Evolutionary conservation across 2,329 filamentous ascomycete genomes (phyloP).

Genomic region (Sclerotinia subarctica): DNA sequence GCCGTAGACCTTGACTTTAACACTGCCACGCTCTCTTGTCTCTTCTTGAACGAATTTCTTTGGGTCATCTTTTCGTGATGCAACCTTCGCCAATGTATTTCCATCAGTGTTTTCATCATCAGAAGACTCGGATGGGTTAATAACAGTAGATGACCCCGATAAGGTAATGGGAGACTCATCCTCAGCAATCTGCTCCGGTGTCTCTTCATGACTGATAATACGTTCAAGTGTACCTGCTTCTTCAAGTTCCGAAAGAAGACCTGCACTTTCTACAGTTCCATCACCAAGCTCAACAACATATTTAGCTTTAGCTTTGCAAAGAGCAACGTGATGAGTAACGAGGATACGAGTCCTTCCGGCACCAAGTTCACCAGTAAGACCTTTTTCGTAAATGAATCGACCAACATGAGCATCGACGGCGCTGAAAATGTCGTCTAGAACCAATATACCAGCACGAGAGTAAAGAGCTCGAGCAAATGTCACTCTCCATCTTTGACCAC

Average conservation of each 20-base stretch:
- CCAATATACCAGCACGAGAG: constrained; percentile 70
- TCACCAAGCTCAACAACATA: constrained; percentile 72
- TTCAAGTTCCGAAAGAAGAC: constrained; percentile 62
- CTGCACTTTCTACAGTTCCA: constrained; percentile 62
- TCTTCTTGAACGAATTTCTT: constrained; percentile 78
- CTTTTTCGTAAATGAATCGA: constrained; percentile 73
- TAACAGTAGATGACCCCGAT: constrained; percentile 44
- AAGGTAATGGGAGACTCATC: constrained; percentile 43
- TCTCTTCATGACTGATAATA: constrained; percentile 57
- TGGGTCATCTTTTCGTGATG: constrained; percentile 48
- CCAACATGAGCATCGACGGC: constrained; percentile 78
- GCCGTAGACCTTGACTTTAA: constrained; percentile 64
- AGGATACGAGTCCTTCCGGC: constrained; percentile 69
- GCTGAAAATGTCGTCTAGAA: constrained; percentile 82
- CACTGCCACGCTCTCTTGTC: constrained; percentile 64
- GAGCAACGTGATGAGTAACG: constrained; percentile 74
- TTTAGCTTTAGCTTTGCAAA: constrained; percentile 68
- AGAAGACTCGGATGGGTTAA: constrained; percentile 51
- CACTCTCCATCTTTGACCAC: constrained; percentile 80
- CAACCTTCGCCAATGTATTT: constrained; percentile 48
- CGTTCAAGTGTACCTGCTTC: constrained; percentile 53
- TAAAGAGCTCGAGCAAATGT: constrained; percentile 78
- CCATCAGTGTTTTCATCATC: constrained; percentile 44
- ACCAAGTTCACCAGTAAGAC: constrained; percentile 67
- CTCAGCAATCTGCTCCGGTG: constrained; percentile 44